phyloP scores from a whole-genome alignment of 306 rosid species.

The Quercus aquifolioides region DNA sequence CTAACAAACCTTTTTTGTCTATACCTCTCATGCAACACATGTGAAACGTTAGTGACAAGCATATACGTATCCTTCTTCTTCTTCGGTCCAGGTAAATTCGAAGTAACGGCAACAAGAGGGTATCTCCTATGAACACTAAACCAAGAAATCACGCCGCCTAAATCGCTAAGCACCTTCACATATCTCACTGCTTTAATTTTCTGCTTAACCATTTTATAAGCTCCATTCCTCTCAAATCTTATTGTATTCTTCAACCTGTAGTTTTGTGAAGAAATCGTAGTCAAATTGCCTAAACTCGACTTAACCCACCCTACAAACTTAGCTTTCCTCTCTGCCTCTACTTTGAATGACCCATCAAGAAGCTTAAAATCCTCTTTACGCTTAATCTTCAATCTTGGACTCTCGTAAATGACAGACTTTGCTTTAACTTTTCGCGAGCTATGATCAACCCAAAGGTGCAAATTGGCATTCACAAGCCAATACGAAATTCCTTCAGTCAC shows the following conservation, averaged over 20 bases:
- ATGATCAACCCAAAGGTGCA: slow-evolving; percentile 78
- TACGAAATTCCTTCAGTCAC: slow-evolving; percentile 57
- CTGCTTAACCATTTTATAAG: slow-evolving; percentile 55
- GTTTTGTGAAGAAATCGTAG: slow-evolving; percentile 36
- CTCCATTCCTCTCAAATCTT: slow-evolving; percentile 38
- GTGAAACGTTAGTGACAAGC: slow-evolving; percentile 52
- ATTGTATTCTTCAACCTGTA: slow-evolving; percentile 40
- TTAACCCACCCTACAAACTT: slow-evolving; percentile 56
- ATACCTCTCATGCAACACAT: slow-evolving; percentile 40
- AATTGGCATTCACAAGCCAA: slow-evolving; percentile 81
- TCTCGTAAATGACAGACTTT: not conserved
- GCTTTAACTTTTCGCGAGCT: slow-evolving; percentile 39
- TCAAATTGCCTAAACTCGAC: slow-evolving; percentile 60
- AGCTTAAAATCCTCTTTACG: slow-evolving; percentile 32
- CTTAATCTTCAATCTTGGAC: slow-evolving; percentile 39
- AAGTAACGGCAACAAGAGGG: slow-evolving; percentile 44
- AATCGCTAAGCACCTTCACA: slow-evolving; percentile 20
- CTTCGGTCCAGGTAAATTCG: slow-evolving; percentile 19
- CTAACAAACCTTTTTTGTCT: not conserved
- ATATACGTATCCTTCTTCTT: slow-evolving; percentile 26
- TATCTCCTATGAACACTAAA: slow-evolving; percentile 34
- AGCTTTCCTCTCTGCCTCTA: slow-evolving; percentile 47
- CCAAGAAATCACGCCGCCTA: slow-evolving; percentile 19
- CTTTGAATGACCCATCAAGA: slow-evolving; percentile 62
- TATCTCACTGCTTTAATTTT: slow-evolving; percentile 33